Conservation (phyloP, 140 eudicot genomes). For the Oenanthe javanica region DNA sequence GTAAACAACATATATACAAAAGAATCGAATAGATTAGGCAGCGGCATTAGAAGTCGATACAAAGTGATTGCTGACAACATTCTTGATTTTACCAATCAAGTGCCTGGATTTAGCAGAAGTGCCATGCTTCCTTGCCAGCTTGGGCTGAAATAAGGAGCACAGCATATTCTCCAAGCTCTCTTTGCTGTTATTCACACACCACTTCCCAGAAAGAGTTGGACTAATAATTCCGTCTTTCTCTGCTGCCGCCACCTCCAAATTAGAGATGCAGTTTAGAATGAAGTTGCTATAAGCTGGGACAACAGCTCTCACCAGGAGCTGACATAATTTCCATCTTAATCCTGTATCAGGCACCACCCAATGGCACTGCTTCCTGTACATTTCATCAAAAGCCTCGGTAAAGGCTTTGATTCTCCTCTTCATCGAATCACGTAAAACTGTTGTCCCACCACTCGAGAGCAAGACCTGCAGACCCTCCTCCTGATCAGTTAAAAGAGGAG, state of each 20-base stretch:
- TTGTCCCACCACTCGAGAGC: slow-evolving; percentile 39
- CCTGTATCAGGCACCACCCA: slow-evolving; percentile 65
- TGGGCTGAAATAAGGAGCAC: slow-evolving; percentile 52
- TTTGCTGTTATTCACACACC: slow-evolving; percentile 40
- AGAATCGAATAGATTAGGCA: slow-evolving; percentile 1
- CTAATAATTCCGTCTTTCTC: neutral
- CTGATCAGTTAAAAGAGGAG: slow-evolving; percentile 33
- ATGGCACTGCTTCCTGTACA: slow-evolving; percentile 47
- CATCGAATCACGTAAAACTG: slow-evolving; percentile 23
- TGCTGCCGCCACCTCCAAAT: slow-evolving; percentile 27
- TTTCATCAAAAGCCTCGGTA: slow-evolving; percentile 56
- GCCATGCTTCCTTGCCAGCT: slow-evolving; percentile 31
- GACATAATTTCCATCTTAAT: slow-evolving; percentile 52
- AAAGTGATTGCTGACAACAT: slow-evolving; percentile 34
- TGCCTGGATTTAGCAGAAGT: slow-evolving; percentile 37
- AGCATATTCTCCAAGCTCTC: slow-evolving; percentile 54
- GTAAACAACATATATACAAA: neutral
- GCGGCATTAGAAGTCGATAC: slow-evolving; percentile 45
- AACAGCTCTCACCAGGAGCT: slow-evolving; percentile 35
- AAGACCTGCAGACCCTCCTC: slow-evolving; percentile 10
- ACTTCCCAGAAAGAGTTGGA: slow-evolving; percentile 12
- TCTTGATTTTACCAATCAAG: slow-evolving; percentile 48
- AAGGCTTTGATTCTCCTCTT: slow-evolving; percentile 44
- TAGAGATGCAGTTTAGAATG: slow-evolving; percentile 24
- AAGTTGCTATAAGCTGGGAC: slow-evolving; percentile 48